Conservation (phyloP, 805 yeast species). For the Pichia deserticola region DNA sequence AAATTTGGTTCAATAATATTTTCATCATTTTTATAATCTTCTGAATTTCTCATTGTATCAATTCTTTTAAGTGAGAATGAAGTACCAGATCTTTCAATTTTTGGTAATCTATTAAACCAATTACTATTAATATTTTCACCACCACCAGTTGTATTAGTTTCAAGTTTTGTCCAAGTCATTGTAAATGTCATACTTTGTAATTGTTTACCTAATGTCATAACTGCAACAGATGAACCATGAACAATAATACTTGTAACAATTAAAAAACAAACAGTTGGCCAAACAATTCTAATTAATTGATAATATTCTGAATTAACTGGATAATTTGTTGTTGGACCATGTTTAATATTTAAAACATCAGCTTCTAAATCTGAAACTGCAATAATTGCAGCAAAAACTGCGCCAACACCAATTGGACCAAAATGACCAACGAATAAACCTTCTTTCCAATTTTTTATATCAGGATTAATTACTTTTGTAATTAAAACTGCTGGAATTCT, state of each 20-base stretch:
- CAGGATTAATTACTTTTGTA: conserved; percentile 52
- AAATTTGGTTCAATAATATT: conserved; percentile 8
- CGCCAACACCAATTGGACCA: conserved; percentile 61
- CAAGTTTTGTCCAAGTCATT: conserved; percentile 75
- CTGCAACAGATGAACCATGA: conserved; percentile 56
- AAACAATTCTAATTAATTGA: conserved; percentile 29
- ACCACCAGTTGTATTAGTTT: conserved; percentile 40
- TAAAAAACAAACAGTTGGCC: conserved; percentile 49
- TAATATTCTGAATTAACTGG: conserved; percentile 23
- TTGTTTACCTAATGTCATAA: conserved; percentile 67
- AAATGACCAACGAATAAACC: conserved; percentile 68
- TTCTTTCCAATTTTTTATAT: conserved; percentile 56
- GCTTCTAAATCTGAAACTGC: conserved; percentile 30
- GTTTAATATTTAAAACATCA: conserved; percentile 30
- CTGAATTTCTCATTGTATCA: conserved; percentile 43
- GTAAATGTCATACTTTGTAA: conserved; percentile 89
- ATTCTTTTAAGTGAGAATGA: conserved; percentile 77
- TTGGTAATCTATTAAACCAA: conserved; percentile 86
- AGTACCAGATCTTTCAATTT: conserved; percentile 62
- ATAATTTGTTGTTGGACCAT: conserved; percentile 27
- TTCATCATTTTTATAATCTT: conserved; percentile 1
- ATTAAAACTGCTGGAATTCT: conserved; percentile 50
- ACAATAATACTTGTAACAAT: conserved; percentile 50
- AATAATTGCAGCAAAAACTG: conserved; percentile 30
- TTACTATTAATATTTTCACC: conserved; percentile 49